Evolutionary conservation across 2,329 filamentous ascomycete genomes (phyloP), one percentile per base, ranked within the genome.

Genomic region (Ophiostoma novo-ulmi): DNA sequence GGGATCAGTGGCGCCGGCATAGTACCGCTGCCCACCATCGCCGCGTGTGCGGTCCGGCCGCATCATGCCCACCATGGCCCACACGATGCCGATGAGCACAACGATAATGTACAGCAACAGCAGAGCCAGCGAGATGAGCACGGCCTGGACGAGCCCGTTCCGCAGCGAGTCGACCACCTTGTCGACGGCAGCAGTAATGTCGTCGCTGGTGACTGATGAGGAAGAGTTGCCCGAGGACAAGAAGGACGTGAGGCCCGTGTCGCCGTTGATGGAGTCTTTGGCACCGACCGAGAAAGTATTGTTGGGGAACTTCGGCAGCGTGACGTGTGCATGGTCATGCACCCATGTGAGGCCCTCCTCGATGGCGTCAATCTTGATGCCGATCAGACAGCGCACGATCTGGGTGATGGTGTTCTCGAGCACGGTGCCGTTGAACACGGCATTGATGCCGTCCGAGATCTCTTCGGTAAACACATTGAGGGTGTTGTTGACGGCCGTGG

Each of bases 271-370:
- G 52, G 85, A 86, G 65, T 85, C 83, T 41, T 87, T 82, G 70
- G 94, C 91, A 61, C 94, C 93, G 69, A 89, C 82, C 71, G 92
- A 94, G 81, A 98, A 97, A 1, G 91, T 91, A 78, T 97, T 86
- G 75, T 92, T 90, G 36, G 87, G 84, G 72, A 98, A 88, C 69
- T 87, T 80, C 0, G 95, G 95, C 75, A 99, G 90, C 72, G 87
- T 83, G 75, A 99, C 85, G 73, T 95, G 87, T 3, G 95, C 93
- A 78, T 98, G 83, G 75, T 98, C 90, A 76, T 91, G 87, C 13
- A 97, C 91, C 94, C 94, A 99, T 0, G 92, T 97, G n/a, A 98
- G 84, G 14, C 91, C 95, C 77, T 91, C 90, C 78, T 98, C 88
- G 74, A 99, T 88, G 31, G 89, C 87, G 74, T 91, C 88, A 73